Percentiles rank a stretch among this genome's conserved stretches.
phyloP scores from a whole-genome alignment of 305 asterid genomes.

The Galium porrigens region DNA sequence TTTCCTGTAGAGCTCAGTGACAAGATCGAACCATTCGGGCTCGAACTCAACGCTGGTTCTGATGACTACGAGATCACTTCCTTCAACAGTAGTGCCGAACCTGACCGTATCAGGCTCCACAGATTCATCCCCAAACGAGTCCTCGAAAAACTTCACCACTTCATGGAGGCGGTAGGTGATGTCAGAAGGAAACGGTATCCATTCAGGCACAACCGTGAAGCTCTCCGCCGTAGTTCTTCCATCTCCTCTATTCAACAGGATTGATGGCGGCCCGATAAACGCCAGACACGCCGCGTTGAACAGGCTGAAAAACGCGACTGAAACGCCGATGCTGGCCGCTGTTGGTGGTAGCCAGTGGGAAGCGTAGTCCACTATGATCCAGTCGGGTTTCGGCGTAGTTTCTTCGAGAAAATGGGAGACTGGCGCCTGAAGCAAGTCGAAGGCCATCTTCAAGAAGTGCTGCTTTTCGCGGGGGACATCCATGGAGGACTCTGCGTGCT shows the following conservation, averaged over 20 bases:
- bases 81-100: slow-evolving; percentile 40
- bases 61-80: slow-evolving; percentile 46
- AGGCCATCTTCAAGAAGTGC: slow-evolving; percentile 55
- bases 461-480: slow-evolving; percentile 57
- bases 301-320: slow-evolving; percentile 47
- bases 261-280: slow-evolving; percentile 41
- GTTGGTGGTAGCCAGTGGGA: slow-evolving; percentile 59
- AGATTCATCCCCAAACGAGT: slow-evolving; percentile 49
- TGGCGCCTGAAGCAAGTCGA: slow-evolving; percentile 45
- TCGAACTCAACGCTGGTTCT: slow-evolving; percentile 61
- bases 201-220: slow-evolving; percentile 43
- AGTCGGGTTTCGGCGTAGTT: slow-evolving; percentile 44
- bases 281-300: slow-evolving; percentile 70
- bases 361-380: slow-evolving; percentile 67
- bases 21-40: slow-evolving; percentile 57
- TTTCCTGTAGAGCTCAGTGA: slow-evolving; percentile 35
- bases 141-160: slow-evolving; percentile 42
- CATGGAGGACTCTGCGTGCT: slow-evolving; percentile 75
- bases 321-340: slow-evolving; percentile 31
- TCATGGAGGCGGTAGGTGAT: slow-evolving; percentile 50
- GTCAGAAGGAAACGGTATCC: slow-evolving; percentile 49
- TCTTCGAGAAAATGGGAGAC: slow-evolving; percentile 38
- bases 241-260: slow-evolving; percentile 20
- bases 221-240: slow-evolving; percentile 40
- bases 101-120: slow-evolving; percentile 47